Conservation (phyloP, 176 grass and related monocot species). For the Pharus latifolius region DNA sequence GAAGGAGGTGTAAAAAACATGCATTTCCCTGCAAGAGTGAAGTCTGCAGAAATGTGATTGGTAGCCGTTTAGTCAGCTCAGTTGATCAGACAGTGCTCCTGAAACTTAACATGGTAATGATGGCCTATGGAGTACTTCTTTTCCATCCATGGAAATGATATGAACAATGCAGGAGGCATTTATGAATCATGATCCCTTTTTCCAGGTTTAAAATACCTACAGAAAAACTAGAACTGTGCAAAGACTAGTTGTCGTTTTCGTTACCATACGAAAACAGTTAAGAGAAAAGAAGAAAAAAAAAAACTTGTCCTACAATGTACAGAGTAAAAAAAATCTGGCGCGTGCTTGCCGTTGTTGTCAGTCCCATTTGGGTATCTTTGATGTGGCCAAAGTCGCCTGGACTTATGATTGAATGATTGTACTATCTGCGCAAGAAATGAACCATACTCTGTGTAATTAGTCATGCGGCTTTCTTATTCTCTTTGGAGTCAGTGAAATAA, state of each 20-base stretch:
- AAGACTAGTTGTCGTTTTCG: neutral
- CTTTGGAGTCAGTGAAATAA: constrained; percentile 16
- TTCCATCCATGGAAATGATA: constrained; percentile 43
- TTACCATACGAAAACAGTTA: constrained; percentile 12
- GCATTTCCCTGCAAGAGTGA: constrained; percentile 14
- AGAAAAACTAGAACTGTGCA: constrained; percentile 5
- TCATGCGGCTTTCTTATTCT: constrained; percentile 16
- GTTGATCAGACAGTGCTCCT: constrained; percentile 27
- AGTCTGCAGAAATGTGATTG: constrained; percentile 28
- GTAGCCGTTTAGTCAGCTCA: constrained; percentile 47
- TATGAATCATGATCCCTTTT: constrained; percentile 19
- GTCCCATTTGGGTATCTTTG: constrained; percentile 38
- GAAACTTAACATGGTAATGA: constrained; percentile 21
- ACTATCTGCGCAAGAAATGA: constrained; percentile 9
- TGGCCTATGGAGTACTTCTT: constrained; percentile 24
- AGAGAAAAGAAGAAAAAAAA: neutral
- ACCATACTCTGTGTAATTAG: constrained; percentile 5
- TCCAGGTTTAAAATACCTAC: constrained; percentile 13
- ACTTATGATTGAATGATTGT: constrained; percentile 35
- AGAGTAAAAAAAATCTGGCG: constrained; percentile 4
- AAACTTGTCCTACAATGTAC: constrained; percentile 12
- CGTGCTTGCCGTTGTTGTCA: constrained; percentile 19
- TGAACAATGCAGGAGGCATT: constrained; percentile 29
- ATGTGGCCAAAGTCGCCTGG: constrained; percentile 15
- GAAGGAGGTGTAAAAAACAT: neutral